Evolutionary conservation across 2,329 filamentous ascomycete species (phyloP).

Genomic region (Pseudocercospora macadamiae): DNA sequence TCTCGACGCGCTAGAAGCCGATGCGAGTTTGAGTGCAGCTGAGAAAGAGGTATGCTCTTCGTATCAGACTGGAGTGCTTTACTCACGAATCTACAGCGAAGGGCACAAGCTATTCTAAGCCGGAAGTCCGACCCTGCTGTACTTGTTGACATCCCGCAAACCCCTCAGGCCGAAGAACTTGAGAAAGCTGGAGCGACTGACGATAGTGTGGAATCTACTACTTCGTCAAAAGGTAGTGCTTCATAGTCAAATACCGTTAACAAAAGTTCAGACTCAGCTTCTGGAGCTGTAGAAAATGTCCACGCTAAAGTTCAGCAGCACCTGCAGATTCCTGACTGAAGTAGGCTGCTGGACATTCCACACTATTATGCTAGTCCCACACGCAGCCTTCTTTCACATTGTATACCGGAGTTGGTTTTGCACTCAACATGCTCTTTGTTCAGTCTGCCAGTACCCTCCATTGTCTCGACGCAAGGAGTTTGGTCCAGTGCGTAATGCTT

Average conservation of each 20-base stretch:
- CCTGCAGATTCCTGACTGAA: too few species aligned
- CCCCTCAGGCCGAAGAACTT: conserved; percentile 50
- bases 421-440: neutral
- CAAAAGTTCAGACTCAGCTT: neutral
- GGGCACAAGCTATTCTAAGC: conserved; percentile 41
- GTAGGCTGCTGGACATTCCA: too few species aligned
- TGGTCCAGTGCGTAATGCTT: neutral
- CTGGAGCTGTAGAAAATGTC: too few species aligned
- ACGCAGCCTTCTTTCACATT: neutral
- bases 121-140: conserved; percentile 49
- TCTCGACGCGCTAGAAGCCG: conserved; percentile 22
- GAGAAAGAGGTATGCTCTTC: conserved; percentile 28
- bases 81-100: neutral
- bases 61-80: neutral
- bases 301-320: too few species aligned
- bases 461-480: conserved; percentile 8
- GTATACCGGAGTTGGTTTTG: neutral
- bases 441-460: neutral
- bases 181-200: conserved; percentile 33
- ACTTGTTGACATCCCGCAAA: conserved; percentile 49
- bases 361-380: too few species aligned
- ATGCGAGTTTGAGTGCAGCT: conserved; percentile 25
- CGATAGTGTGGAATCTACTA: neutral
- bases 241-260: neutral
- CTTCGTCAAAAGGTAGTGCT: neutral